Evolutionary conservation across 192 early-diverging fungal species (phyloP).

Genomic region (Backusella tuberculispora): DNA sequence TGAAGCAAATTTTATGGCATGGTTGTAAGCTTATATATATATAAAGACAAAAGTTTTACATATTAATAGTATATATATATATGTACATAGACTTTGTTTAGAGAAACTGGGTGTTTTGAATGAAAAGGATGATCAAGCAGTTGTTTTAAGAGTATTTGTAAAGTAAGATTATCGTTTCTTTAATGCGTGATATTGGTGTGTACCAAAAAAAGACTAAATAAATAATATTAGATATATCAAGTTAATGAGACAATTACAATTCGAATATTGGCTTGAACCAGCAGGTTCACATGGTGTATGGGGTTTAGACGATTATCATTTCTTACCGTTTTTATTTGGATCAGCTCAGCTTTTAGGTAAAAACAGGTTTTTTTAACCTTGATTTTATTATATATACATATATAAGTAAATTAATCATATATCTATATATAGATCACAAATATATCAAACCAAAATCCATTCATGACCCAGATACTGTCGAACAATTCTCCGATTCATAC

Average conservation of each 20-base stretch:
- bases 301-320: conserved; percentile 98
- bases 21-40: conserved; percentile 57
- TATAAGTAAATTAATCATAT: not conserved
- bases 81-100: conserved; percentile 66
- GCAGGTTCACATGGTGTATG: conserved; percentile 99
- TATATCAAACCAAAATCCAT: conserved; percentile 93
- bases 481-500: conserved; percentile 89
- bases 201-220: not conserved
- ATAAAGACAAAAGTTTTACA: not conserved
- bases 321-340: conserved; percentile 94
- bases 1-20: conserved; percentile 90
- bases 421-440: conserved; percentile 68
- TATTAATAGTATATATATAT: conserved; percentile 1
- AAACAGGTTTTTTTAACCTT: no score
- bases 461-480: conserved; percentile 85
- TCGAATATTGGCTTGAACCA: conserved; percentile 94
- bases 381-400: no score
- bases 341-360: conserved; percentile 78
- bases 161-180: no score
- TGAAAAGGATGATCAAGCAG: conserved; percentile 69
- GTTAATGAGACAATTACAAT: conserved; percentile 89
- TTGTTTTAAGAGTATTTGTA: conserved; percentile 80
- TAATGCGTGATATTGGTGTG: no score
- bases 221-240: conserved; percentile 68
- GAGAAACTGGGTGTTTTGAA: conserved; percentile 71